Evolutionary conservation across 495 filamentous ascomycete genomes (phyloP).

Genomic region (Penicillium simplicissimum): DNA sequence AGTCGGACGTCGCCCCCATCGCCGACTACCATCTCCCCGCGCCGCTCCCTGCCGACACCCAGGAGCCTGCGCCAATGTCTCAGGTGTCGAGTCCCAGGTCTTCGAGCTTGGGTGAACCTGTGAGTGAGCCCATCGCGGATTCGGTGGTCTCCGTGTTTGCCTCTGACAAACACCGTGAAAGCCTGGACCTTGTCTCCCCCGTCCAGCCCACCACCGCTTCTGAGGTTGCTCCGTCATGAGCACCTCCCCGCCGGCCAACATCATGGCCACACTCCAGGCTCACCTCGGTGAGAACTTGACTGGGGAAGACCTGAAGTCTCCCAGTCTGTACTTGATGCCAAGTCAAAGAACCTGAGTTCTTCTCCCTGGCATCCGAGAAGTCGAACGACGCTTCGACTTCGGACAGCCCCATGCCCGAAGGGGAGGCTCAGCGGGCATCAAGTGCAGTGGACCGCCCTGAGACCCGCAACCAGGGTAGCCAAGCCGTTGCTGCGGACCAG

Average conservation of each 20-base stretch:
- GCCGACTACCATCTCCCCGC: neutral
- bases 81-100: neutral
- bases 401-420: neutral
- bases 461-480: neutral
- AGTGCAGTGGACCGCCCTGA: neutral
- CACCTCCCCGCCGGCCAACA: neutral
- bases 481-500: neutral
- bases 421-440: neutral
- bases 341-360: slow-evolving; percentile 3
- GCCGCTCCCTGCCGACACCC: neutral
- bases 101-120: neutral
- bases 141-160: neutral
- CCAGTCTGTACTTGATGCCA: slow-evolving; percentile 12
- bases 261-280: neutral
- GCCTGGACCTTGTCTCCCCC: neutral
- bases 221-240: too few relatives aligned
- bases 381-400: neutral
- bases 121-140: neutral
- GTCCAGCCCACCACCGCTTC: neutral
- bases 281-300: neutral
- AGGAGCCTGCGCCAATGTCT: neutral
- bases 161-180: neutral
- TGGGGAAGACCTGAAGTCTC: neutral
- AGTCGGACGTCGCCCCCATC: neutral
- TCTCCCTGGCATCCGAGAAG: neutral